Percentiles rank a stretch among this genome's conserved stretches.
Conservation (phyloP, 2,329 filamentous ascomycete genomes). For the Chaetomium sp. region DNA sequence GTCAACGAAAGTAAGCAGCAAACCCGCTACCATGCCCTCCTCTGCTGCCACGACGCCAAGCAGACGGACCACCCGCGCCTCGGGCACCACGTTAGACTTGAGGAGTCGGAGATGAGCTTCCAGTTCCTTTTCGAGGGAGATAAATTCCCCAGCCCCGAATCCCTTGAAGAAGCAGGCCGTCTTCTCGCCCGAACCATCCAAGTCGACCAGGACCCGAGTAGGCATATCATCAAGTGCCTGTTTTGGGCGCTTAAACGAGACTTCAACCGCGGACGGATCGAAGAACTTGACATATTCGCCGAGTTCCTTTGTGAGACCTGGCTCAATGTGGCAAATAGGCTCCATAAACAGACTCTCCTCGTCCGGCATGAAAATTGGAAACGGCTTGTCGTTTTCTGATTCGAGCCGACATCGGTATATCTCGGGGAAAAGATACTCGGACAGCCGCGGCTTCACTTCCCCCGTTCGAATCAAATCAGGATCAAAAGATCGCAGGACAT, state of each 20-base stretch:
- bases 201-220: conserved; percentile 20
- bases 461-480: conserved; percentile 24
- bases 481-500: conserved; percentile 27
- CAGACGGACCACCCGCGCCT: conserved; percentile 24
- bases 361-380: conserved; percentile 25
- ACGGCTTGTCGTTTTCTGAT: conserved; percentile 24
- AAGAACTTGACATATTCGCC: conserved; percentile 25
- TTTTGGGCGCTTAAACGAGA: conserved; percentile 20
- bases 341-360: conserved; percentile 21
- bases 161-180: conserved; percentile 25
- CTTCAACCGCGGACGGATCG: conserved; percentile 22
- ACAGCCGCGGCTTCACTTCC: conserved; percentile 25
- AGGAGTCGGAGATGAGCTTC: conserved; percentile 20
- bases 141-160: conserved; percentile 15
- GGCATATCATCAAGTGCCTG: conserved; percentile 18
- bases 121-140: conserved; percentile 14
- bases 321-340: conserved; percentile 15
- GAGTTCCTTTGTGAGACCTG: conserved; percentile 20
- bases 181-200: conserved; percentile 19
- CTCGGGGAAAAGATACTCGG: conserved; percentile 28
- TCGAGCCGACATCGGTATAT: conserved; percentile 23
- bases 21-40: conserved; percentile 16
- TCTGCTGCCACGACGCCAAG: conserved; percentile 19
- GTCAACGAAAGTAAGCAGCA: conserved; percentile 26
- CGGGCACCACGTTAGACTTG: conserved; percentile 17